phyloP scores from a whole-genome alignment of 129 eudicot species.

The Escallonia herrerae region DNA sequence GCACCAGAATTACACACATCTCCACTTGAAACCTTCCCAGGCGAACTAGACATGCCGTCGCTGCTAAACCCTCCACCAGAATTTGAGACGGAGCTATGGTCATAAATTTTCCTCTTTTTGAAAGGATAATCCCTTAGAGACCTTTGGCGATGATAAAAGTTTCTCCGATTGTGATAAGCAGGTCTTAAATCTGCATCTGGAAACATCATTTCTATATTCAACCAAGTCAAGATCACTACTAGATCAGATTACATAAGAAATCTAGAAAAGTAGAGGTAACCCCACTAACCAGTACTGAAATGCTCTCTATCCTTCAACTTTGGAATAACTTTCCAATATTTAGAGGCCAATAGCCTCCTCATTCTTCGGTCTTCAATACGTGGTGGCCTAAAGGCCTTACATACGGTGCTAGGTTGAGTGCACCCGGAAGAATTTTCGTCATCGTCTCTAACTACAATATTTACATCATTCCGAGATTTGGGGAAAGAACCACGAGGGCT shows the following conservation, averaged over 20 bases:
- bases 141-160: conserved; percentile 50
- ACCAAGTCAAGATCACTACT: not conserved
- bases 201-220: conserved; percentile 14
- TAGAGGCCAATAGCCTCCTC: conserved; percentile 57
- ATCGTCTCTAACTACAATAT: conserved; percentile 84
- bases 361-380: conserved; percentile 54
- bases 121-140: conserved; percentile 85
- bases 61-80: conserved; percentile 45
- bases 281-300: conserved; percentile 52
- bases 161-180: conserved; percentile 37
- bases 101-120: conserved; percentile 71
- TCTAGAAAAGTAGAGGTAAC: not conserved
- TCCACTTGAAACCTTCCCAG: conserved; percentile 30
- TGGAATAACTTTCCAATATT: conserved; percentile 51
- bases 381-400: conserved; percentile 44
- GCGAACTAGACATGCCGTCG: conserved; percentile 36
- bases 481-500: conserved; percentile 41
- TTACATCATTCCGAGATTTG: conserved; percentile 47
- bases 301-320: conserved; percentile 33
- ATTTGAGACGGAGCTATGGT: conserved; percentile 36
- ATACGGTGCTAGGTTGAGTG: conserved; percentile 46
- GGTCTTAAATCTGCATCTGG: conserved; percentile 40
- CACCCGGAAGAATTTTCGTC: conserved; percentile 79
- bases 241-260: not conserved
- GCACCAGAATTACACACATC: conserved; percentile 29